Base-by-base conservation (phyloP, 352 stramenopile genomes). In the Globisporangium rhizosaccharum region DNA sequence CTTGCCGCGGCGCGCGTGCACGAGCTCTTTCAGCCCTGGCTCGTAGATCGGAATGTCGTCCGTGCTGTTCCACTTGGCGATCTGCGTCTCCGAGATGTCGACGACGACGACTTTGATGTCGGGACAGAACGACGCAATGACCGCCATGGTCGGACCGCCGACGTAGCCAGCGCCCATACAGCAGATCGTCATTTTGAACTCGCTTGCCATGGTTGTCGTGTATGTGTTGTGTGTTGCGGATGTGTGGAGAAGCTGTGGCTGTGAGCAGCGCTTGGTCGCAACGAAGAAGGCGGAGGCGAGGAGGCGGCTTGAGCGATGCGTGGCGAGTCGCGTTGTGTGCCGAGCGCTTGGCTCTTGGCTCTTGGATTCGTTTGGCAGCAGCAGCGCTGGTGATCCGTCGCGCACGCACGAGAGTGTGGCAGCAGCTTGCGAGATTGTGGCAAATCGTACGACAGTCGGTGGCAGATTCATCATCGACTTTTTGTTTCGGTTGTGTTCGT, bases 111-210 rank as follows among this genome's bases (percentile, higher is more conserved):
- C 97, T 62, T 96, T 96, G 72, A 99, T 96, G 73, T 98, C 87
- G 7, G 96, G 97, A 69, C 97, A 99, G 64, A 94, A 89, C 50
- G 88, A 82, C 20, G 97, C 97, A 83, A 99, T 99, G 37, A 99
- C 96, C 6, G 97, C 97, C 97, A 99, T 99, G 30, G 97, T 99
- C 2, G 97, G 97, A 15, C 97, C 97, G 66, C 97, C 97, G 49
- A 99, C 97, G 72, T 99, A 99, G 33, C 97, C 96, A 36, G 96
- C 96, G 69, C 96, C 96, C 85, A 99, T 98, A 83, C 96, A 98
- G 75, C 94, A 97, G 62, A 98, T 94, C 41, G 82, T 92, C 79
- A 92, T 86, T 66, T 88, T 85, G 57, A 91, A 91, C 39, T 81
- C 46, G 63, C 46, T 61, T 59, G 70, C 79, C 54, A 26, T 45